These are phyloP conservation scores for Phaeosphaeria sp. DNA, from an alignment of 2,329 filamentous ascomycete species.

Conservation along the genomic window DNA sequence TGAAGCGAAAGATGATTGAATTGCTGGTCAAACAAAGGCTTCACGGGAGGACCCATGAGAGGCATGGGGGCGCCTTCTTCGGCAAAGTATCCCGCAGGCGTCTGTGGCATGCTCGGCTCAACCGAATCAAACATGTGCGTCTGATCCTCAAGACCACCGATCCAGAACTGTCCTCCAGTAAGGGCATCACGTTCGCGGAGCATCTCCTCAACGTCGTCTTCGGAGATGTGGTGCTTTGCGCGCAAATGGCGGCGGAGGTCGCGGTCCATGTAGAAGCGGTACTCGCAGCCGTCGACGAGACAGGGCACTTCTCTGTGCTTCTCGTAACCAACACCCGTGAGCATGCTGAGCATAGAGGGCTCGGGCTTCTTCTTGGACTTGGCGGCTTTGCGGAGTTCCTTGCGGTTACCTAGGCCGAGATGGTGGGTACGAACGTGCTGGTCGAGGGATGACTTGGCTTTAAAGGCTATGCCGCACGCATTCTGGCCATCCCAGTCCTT, in stretches of 20 bases:
- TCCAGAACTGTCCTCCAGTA: conserved; percentile 54
- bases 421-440: conserved; percentile 87
- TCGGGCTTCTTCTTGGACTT: conserved; percentile 46
- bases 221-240: conserved; percentile 51
- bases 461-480: conserved; percentile 78
- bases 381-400: conserved; percentile 41
- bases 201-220: conserved; percentile 45
- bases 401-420: conserved; percentile 63
- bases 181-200: conserved; percentile 50
- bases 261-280: conserved; percentile 63
- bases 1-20: conserved; percentile 23
- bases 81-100: conserved; percentile 33
- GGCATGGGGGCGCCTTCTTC: conserved; percentile 11
- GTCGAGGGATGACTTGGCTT: conserved; percentile 78
- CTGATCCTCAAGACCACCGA: conserved; percentile 46
- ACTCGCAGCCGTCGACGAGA: conserved; percentile 56
- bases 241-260: conserved; percentile 63
- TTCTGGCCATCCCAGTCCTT: conserved; percentile 68
- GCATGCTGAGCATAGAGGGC: conserved; percentile 48
- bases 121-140: conserved; percentile 27
- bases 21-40: conserved; percentile 12
- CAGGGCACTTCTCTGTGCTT: conserved; percentile 60
- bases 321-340: conserved; percentile 64
- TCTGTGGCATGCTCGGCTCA: conserved; percentile 42
- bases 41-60: conserved; percentile 8